Base-by-base conservation (phyloP, 1,284 basidiomycete genomes). In the Ustilago vetiveriae region DNA sequence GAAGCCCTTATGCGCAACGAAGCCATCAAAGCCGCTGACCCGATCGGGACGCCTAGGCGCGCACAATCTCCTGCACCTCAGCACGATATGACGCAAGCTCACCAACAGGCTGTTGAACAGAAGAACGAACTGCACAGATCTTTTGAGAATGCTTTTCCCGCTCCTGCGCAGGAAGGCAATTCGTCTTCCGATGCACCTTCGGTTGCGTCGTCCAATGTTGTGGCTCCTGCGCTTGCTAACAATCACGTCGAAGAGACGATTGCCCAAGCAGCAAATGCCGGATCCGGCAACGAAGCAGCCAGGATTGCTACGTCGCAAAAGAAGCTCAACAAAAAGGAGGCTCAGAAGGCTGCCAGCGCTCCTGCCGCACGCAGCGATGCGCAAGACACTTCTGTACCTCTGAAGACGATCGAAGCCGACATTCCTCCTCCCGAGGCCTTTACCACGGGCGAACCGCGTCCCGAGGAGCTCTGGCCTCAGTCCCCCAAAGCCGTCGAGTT, bases 401-500 rank as follows among this genome's bases (percentile, higher is more conserved):
- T 38, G 23, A 62, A 54, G 35, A 22, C 52, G 9, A 36, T 40
- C 40, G 45, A 46, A 10, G 39, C 53, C 11, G 55, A 55, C 4
- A 57, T 54, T 16, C 59, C 55, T 10, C 48, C 66, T 40, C 50
- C 58, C 39, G 51, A 63, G 23, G 51, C 59, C 1, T 58, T 63
- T 37, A 49, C 47, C 36, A 36, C 60, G 1, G 40, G 41, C 35
- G 72, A 74, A 37, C 57, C 67, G 13, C 64, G 66, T 21, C 72
- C 73, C 7, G 76, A 78, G 39, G 60, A 78, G 39, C 48, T 72
- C 6, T 78, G 76, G 75, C 76, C 75, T 4, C 75, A 75, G 43
- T 66, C 60, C 37, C 76, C 76, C 13, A 62, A 65, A 38, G 76
- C 76, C 3, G 75, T 79, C 30, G 75, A 79, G 39, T 79, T 76